A percentile compares a stretch with the other conserved stretches of the same genome.
Conservation (phyloP, 2,329 filamentous ascomycete genomes). For the Cladophialophora immunda region DNA sequence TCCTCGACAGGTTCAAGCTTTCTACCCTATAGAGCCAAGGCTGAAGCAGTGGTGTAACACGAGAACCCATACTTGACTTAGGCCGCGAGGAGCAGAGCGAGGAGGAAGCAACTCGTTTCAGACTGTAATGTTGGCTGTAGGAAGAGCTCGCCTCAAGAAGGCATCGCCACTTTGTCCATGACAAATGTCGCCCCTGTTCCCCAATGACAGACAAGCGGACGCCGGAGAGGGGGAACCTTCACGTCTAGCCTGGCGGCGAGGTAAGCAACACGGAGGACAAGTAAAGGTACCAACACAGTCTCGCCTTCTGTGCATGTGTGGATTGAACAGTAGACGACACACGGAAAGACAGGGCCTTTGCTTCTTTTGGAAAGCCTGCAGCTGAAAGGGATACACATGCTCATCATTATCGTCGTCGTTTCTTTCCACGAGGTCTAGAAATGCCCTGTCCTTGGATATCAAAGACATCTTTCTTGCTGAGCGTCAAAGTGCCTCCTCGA, state of each 20-base stretch:
- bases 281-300: slow-evolving; percentile 23
- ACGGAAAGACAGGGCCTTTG: not conserved
- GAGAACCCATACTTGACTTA: slow-evolving; percentile 21
- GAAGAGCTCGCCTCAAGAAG: slow-evolving; percentile 5
- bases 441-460: slow-evolving; percentile 67
- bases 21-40: slow-evolving; percentile 24
- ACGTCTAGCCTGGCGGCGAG: slow-evolving; percentile 7
- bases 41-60: slow-evolving; percentile 37
- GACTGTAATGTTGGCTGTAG: slow-evolving; percentile 3
- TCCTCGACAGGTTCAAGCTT: slow-evolving; percentile 3
- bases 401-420: slow-evolving; percentile 28
- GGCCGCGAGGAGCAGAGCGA: not conserved
- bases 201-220: slow-evolving; percentile 9
- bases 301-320: not conserved
- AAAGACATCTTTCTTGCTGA: slow-evolving; percentile 80
- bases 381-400: not conserved
- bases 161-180: slow-evolving; percentile 17
- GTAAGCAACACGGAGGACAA: slow-evolving; percentile 15
- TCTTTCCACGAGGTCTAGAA: slow-evolving; percentile 21
- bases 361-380: not conserved
- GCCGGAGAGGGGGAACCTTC: not conserved
- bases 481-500: slow-evolving; percentile 76
- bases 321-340: slow-evolving; percentile 8
- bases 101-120: slow-evolving; percentile 31
- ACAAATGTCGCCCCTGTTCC: slow-evolving; percentile 24